phyloP scores from a whole-genome alignment of 2,329 filamentous ascomycete genomes.

The Aspergillus sp. region DNA sequence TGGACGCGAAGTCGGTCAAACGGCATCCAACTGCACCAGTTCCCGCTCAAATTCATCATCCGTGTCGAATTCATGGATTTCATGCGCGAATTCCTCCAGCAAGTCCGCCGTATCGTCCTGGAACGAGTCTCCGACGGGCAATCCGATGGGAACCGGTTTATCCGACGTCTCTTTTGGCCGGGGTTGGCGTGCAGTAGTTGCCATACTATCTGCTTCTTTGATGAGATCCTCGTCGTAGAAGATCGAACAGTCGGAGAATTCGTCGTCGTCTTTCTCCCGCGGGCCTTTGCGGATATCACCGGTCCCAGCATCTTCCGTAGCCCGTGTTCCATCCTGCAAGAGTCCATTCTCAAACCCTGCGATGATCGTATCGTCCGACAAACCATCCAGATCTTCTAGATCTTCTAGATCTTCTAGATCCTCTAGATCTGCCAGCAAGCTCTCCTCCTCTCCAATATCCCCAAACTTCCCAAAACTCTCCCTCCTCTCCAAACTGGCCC shows the following conservation, averaged over 20 bases:
- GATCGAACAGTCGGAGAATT: constrained; percentile 35
- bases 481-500: too few relatives aligned
- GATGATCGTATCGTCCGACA: constrained; percentile 14
- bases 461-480: constrained; percentile 15
- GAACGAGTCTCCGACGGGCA: constrained; percentile 29
- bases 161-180: background rate
- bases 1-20: constrained; percentile 7
- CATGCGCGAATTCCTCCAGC: constrained; percentile 21
- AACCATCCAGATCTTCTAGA: constrained; percentile 14
- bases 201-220: constrained; percentile 21
- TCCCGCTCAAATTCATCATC: constrained; percentile 22
- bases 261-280: constrained; percentile 24
- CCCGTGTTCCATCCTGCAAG: constrained; percentile 5
- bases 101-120: constrained; percentile 35
- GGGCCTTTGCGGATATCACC: background rate
- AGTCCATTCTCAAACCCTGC: background rate
- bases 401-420: background rate
- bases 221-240: constrained; percentile 32
- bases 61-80: constrained; percentile 16
- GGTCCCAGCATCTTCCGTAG: background rate
- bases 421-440: constrained; percentile 9
- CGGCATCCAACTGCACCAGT: constrained; percentile 16
- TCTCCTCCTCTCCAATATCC: constrained; percentile 13
- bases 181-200: background rate
- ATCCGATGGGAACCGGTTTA: background rate